Conservation (phyloP, 176 grass and related monocot species). For the Tillandsia leiboldiana region DNA sequence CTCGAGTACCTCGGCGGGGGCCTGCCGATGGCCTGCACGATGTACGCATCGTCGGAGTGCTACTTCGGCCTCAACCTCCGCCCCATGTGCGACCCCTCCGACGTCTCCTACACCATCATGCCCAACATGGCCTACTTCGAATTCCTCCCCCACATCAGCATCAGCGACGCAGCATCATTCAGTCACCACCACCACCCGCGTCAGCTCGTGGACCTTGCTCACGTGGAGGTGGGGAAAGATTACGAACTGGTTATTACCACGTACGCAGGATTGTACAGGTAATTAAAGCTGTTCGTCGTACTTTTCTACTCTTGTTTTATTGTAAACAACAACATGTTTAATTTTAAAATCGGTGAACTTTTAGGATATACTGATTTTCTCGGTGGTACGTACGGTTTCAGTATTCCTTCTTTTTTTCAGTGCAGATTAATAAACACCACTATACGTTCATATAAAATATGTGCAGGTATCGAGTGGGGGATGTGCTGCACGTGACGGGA, state of each 20-base stretch:
- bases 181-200: constrained; percentile 16
- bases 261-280: constrained; percentile 80
- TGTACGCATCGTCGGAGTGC: constrained; percentile 97
- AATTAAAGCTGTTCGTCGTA: constrained; percentile 1
- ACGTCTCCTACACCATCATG: constrained; percentile 98
- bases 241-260: constrained; percentile 95
- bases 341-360: no score
- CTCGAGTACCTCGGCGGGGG: constrained; percentile 80
- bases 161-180: not conserved
- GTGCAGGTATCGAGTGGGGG: constrained; percentile 36
- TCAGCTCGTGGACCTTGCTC: constrained; percentile 55
- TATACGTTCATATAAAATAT: not conserved
- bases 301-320: not conserved
- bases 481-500: constrained; percentile 57
- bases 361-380: not conserved
- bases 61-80: constrained; percentile 96
- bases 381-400: no score
- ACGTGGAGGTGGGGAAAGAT: constrained; percentile 58
- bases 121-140: constrained; percentile 99
- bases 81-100: constrained; percentile 71
- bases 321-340: not conserved
- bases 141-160: constrained; percentile 56
- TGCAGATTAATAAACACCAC: no score
- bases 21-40: constrained; percentile 87
- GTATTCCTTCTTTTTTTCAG: no score